Evolutionary conservation across 441 rosid genomes (phyloP).

Genomic region (Iberis amara): DNA sequence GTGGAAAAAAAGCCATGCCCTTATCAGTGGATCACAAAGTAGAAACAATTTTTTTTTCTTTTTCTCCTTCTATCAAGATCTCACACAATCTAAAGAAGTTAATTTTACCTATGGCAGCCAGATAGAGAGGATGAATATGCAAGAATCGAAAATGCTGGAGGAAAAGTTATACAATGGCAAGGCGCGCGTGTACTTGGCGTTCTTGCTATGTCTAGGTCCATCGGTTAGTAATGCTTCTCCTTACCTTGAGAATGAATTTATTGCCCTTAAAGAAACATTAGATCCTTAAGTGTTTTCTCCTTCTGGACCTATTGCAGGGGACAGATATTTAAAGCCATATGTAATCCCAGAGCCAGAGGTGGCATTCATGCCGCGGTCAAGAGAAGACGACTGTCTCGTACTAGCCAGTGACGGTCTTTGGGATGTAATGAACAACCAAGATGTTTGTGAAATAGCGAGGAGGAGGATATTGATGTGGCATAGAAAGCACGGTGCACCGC

Average conservation of each 20-base stretch:
- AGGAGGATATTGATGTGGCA: conserved; percentile 74
- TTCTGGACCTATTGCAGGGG: conserved; percentile 45
- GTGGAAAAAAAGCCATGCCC: conserved; percentile 79
- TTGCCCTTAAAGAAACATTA: conserved; percentile 12
- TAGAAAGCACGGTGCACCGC: conserved; percentile 51
- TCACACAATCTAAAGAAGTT: conserved; percentile 1
- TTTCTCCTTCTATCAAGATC: conserved; percentile 11
- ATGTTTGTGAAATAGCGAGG: conserved; percentile 76
- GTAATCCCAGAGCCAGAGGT: conserved; percentile 64
- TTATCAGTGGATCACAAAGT: conserved; percentile 90
- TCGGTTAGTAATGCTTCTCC: conserved; percentile 44
- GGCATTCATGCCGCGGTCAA: conserved; percentile 57
- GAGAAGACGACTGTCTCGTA: conserved; percentile 73
- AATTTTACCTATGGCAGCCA: conserved; percentile 41
- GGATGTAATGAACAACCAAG: conserved; percentile 88
- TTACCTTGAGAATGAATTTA: conserved; percentile 8
- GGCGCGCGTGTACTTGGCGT: conserved; percentile 92
- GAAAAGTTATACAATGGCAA: conserved; percentile 92
- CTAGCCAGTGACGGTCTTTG: conserved; percentile 40
- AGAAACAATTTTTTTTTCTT: conserved; percentile 17
- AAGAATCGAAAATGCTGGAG: conserved; percentile 90
- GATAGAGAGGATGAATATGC: conserved; percentile 86
- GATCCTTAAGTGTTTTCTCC: conserved; percentile 10
- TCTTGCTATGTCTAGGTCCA: conserved; percentile 92
- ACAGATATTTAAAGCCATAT: conserved; percentile 56